These are phyloP conservation scores for Caryopteris hybrid DNA, from an alignment of 305 asterid species.

Conservation along the genomic window DNA sequence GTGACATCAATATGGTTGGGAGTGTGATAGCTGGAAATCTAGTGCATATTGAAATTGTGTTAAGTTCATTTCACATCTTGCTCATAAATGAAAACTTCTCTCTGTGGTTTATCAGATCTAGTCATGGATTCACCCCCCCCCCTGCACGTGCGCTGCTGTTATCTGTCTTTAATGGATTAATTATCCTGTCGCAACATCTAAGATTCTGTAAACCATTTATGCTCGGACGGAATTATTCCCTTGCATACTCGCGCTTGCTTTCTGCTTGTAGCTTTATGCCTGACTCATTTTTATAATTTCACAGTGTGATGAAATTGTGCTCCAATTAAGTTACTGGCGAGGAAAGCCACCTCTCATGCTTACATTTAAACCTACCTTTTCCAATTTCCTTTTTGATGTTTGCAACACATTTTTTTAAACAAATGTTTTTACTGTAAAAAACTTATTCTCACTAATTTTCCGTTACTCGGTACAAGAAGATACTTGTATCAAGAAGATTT, in stretches of 20 bases:
- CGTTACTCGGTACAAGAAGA: neutral
- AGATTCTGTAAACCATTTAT: neutral
- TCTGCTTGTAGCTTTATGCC: neutral
- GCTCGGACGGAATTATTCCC: neutral
- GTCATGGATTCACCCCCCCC: too few relatives aligned
- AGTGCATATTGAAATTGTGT: neutral
- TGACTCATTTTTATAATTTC: neutral
- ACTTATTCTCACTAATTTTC: neutral
- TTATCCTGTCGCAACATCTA: slow-evolving; percentile 2
- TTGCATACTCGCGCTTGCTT: slow-evolving; percentile 10
- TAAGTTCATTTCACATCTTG: neutral
- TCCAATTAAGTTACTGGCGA: neutral
- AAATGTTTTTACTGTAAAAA: neutral
- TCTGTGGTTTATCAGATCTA: too few relatives aligned
- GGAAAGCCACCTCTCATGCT: neutral
- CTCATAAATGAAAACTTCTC: neutral
- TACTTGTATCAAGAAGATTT: neutral
- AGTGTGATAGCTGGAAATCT: neutral
- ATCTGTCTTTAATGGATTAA: neutral
- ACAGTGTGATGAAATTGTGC: neutral
- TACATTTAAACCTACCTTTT: neutral
- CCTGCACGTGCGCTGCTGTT: too few relatives aligned
- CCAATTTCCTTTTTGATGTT: neutral
- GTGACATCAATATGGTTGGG: slow-evolving; percentile 5
- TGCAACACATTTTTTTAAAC: neutral